Base-by-base conservation (phyloP, 805 yeast genomes). In the Nakazawaea wyomingensis region DNA sequence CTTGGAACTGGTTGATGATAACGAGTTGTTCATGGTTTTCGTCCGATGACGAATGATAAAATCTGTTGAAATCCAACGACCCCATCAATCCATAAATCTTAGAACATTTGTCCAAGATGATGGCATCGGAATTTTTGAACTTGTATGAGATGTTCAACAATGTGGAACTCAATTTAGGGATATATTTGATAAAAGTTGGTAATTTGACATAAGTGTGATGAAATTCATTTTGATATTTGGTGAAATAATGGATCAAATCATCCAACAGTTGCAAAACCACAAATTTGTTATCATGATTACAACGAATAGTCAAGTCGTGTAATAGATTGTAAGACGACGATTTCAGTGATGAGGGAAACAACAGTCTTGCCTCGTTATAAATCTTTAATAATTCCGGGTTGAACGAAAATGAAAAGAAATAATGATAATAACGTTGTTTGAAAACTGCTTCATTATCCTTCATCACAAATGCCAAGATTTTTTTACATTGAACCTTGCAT, bases 81-180 rank as follows among this genome's bases (percentile, higher is more conserved):
- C 98, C 98, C 33, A 93, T 69, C 19, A 79, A 60, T 1, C 96
- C 82, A 8, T 93, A 64, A 26, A 88, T 85, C 40, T 71, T 71
- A 0, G 95, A 79, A 54, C 91, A 78, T 34, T 75, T 69, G 4
- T 66, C 64, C 2, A 87, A 69, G 6, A 89, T 71, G 1, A 65
- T 64, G 8, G 66, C 61, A 49, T 71, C 70, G 3, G 59, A 61
- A 10, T 61, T 64, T 48, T 75, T 74, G 57, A 76, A 83, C 48
- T 71, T 76, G 40, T 75, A 72, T 0, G 85, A 68, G 1, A 79
- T 72, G 47, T 76, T 76, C 36, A 83, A 59, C 2, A 83, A 57
- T 1, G 80, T 71, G 6, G 76, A 65, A 3, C 82, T 57, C 16
- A 84, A 58, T 0, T 63, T 61, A 1, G 81, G 68, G 4, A 64